Evolutionary conservation across 805 yeast species (phyloP), one percentile per base, ranked within the genome.

Genomic region (Scheffersomyces lignosus): DNA sequence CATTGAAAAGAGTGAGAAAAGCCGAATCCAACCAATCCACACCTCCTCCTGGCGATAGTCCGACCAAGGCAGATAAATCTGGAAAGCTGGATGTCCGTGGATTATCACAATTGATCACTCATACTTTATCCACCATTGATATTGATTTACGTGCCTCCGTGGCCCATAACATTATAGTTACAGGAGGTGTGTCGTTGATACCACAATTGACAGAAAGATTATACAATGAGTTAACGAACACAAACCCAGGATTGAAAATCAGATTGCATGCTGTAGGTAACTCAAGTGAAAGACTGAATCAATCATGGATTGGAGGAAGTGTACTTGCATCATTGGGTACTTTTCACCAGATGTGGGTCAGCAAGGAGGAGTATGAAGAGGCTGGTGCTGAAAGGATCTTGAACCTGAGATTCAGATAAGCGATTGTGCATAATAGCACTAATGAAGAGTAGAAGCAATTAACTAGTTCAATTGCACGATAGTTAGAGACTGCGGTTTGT

Each of bases 321-420:
- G 89, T 90, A 26, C 66, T 90, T 38, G 80, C 95, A 4, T 82
- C 93, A 35, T 71, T 90, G 49, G 97, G 97, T 23, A 87, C 96
- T 2, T 90, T 90, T 72, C 97, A 90, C 60, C 97, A 90, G 61
- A 67, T 86, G 64, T 90, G 96, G 96, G 96, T 90, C 2, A 84
- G 90, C 28, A 82, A 80, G 53, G 78, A 77, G 47, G 97, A 90
- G 60, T 86, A 83, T 51, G 88, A 87, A 43, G 96, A 90, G 60
- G 87, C 81, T 17, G 97, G 97, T 4, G 80, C 81, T 9, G 93
- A 87, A 38, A 78, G 88, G 57, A 71, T 90, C 38, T 73, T 87
- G 39, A 77, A 78, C 38, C 91, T 84, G 60, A 75, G 96, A 64
- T 89, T 89, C 62, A 81, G 96, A 64, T 89, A 44, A 45, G 23